Evolutionary conservation across 768 basidiomycete species (phyloP), one percentile per base, ranked within the genome.

Genomic region (Solioccasus polychromus): DNA sequence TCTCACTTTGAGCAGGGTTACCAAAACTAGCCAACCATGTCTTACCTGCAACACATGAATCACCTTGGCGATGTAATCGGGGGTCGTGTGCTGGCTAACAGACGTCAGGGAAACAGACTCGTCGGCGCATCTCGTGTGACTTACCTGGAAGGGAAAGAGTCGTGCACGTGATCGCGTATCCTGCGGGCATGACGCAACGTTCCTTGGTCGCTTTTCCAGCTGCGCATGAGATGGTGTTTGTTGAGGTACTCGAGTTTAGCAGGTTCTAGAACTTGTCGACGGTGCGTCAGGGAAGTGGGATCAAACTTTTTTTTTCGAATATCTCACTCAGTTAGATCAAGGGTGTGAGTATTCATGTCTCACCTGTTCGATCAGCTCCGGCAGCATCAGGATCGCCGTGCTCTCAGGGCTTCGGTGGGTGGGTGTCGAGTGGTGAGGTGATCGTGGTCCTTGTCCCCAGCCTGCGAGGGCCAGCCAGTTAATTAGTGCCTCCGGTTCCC

Each of bases 401-500:
- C 83, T 84, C 37, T 85, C 82, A 0, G 85, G 84, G 1, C 78
- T 77, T 26, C 71, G 68, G 25, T 71, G 39, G 18, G 51, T 42
- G 30, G 57, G 42, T 4, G 44, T 50, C 50, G 46, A 52, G 54
- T 48, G 51, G 46, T 50, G 44, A 55, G 63, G 41, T 32, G 61
- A 51, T 24, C 55, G 43, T 73, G 73, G 8, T 76, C 72, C 9
- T 75, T 79, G 58, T 19, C 92, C 90, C 90, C 94, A 97, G 1
- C 96, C 94, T n/a, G 91, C 85, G 15, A 98, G 71, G 5, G 91
- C 91, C 8, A 97, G 77, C 85, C 94, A 98, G 58, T 98, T 98
- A 20, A 94, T 67, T 12, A 99, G 66, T 2, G 93, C 92, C 34
- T 76, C 76, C 0, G 92, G 88, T 59, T 98, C 94, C 84, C 91